Evolutionary conservation across 805 yeast species (phyloP).

Genomic region (Debaryomyces castellii): DNA sequence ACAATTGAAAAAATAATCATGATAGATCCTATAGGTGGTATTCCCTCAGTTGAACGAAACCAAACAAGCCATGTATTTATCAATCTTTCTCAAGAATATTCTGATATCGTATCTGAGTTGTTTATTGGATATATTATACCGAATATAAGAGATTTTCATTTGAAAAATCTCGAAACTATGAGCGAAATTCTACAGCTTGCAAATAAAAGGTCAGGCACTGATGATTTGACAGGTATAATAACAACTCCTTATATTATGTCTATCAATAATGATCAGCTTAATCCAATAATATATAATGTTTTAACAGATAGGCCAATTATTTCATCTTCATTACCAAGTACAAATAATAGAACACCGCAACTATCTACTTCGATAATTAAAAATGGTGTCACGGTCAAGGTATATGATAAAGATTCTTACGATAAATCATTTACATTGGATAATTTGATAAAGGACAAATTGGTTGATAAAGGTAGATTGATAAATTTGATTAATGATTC

Average conservation of each 20-base stretch:
- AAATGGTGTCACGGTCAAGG: slow-evolving; percentile 64
- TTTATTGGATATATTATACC: slow-evolving; percentile 55
- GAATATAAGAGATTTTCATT: slow-evolving; percentile 50
- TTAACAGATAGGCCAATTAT: slow-evolving; percentile 89
- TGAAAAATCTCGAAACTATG: slow-evolving; percentile 69
- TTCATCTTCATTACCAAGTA: slow-evolving; percentile 84
- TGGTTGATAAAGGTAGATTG: slow-evolving; percentile 57
- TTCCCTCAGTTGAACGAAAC: slow-evolving; percentile 81
- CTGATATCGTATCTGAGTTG: slow-evolving; percentile 63
- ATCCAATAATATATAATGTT: slow-evolving; percentile 87
- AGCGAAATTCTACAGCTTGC: slow-evolving; percentile 49
- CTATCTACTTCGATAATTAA: slow-evolving; percentile 77
- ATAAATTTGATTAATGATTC: slow-evolving; percentile 71
- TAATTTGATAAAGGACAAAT: slow-evolving; percentile 32
- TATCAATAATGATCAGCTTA: slow-evolving; percentile 48
- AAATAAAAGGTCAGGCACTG: slow-evolving; percentile 39
- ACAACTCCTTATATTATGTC: slow-evolving; percentile 83
- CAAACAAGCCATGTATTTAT: slow-evolving; percentile 84
- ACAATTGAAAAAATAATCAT: slow-evolving; percentile 79
- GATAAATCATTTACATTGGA: slow-evolving; percentile 38
- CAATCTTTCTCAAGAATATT: slow-evolving; percentile 79
- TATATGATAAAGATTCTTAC: slow-evolving; percentile 31
- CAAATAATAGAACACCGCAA: slow-evolving; percentile 51
- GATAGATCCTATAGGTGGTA: slow-evolving; percentile 84
- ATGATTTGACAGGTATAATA: slow-evolving; percentile 73